phyloP scores from a whole-genome alignment of 495 filamentous ascomycete genomes.

The Sphaerosporella brunnea region DNA sequence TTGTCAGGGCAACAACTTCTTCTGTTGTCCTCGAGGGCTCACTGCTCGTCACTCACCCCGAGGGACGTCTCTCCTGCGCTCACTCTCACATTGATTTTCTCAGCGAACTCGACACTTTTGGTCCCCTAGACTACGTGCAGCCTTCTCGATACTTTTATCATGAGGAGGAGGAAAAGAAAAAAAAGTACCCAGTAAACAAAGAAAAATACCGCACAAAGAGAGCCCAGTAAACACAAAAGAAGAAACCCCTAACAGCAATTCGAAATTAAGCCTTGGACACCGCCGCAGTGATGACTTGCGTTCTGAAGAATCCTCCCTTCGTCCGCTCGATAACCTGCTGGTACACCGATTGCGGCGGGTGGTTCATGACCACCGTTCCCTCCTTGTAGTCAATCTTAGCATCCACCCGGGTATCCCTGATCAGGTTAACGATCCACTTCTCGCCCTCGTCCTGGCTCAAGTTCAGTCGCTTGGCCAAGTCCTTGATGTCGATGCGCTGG shows the following conservation, averaged over 20 bases:
- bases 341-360: conserved; percentile 92
- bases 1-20: no score
- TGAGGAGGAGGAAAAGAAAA: neutral
- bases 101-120: no score
- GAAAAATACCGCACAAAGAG: no score
- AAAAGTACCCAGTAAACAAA: conserved; percentile 1
- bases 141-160: no score
- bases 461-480: conserved; percentile 75
- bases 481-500: conserved; percentile 93
- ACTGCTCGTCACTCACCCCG: no score
- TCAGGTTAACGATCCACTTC: conserved; percentile 99
- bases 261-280: conserved; percentile 4
- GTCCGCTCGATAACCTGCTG: conserved; percentile 97
- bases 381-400: conserved; percentile 99
- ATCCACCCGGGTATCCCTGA: conserved; percentile 89
- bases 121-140: no score
- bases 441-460: conserved; percentile 85
- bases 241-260: neutral
- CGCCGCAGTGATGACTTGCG: conserved; percentile 44
- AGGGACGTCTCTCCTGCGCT: no score
- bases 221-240: no score
- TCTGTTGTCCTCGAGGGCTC: no score
- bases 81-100: no score
- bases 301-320: conserved; percentile 84
- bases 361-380: conserved; percentile 98